Conservation (phyloP, 1,139 yeast genomes). For the Candida sp. region DNA sequence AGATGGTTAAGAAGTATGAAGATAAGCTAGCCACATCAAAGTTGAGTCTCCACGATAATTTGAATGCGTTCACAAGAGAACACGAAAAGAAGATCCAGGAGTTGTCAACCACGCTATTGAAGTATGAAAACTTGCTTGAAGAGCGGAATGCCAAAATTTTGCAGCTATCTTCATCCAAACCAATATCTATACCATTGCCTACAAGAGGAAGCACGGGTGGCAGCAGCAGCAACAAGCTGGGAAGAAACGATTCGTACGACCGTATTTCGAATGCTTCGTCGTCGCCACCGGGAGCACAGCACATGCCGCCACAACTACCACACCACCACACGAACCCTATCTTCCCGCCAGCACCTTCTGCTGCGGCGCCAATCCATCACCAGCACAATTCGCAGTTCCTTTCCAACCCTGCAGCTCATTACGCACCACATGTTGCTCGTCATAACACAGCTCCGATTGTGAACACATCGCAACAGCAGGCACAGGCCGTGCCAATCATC, state of each 20-base stretch:
- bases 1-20: slow-evolving; percentile 24
- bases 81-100: slow-evolving; percentile 39
- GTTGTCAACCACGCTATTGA: slow-evolving; percentile 28
- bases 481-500: slow-evolving; percentile 31
- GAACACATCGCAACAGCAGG: slow-evolving; percentile 2
- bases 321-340: not conserved
- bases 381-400: slow-evolving; percentile 3
- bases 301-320: not conserved
- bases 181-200: slow-evolving; percentile 42
- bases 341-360: not conserved
- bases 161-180: slow-evolving; percentile 43
- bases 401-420: slow-evolving; percentile 11
- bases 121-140: slow-evolving; percentile 40
- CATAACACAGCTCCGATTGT: slow-evolving; percentile 4
- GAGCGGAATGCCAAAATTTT: slow-evolving; percentile 40
- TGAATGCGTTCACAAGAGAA: slow-evolving; percentile 23
- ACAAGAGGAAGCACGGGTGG: slow-evolving; percentile 5
- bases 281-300: slow-evolving; percentile 4
- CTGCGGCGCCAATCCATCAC: slow-evolving; percentile 7
- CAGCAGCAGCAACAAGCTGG: slow-evolving; percentile 6
- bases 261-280: slow-evolving; percentile 12
- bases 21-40: slow-evolving; percentile 27
- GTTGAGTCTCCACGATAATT: slow-evolving; percentile 28
- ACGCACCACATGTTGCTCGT: slow-evolving; percentile 12
- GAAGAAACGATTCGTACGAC: slow-evolving; percentile 10